phyloP scores from a whole-genome alignment of 495 filamentous ascomycete genomes.

The Hypoxylon rickii region DNA sequence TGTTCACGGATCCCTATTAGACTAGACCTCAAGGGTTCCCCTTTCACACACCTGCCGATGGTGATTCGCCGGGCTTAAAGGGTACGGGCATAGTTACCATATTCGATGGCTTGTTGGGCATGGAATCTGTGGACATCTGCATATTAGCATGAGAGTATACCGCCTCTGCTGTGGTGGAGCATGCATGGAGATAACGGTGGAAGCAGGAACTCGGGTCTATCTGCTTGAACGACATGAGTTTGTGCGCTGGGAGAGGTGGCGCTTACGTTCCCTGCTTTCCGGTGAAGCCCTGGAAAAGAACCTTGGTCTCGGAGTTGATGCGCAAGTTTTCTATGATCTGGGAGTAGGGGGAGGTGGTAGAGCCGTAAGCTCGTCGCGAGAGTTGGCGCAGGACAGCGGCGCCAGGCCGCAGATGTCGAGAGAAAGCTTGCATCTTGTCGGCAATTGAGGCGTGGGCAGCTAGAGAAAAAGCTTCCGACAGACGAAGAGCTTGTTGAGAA shows the following conservation, averaged over 20 bases:
- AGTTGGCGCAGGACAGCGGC: conserved; percentile 49
- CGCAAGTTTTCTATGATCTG: conserved; percentile 87
- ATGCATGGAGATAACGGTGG: too few species aligned
- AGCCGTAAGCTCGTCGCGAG: conserved; percentile 70
- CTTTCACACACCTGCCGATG: background rate
- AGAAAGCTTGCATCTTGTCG: conserved; percentile 51
- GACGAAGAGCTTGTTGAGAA: conserved; percentile 13
- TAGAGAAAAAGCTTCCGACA: conserved; percentile 11
- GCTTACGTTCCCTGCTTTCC: conserved; percentile 98
- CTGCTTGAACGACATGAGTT: too few species aligned
- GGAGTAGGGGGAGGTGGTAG: conserved; percentile 71
- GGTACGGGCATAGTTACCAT: conserved; percentile 71
- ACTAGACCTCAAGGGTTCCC: too few species aligned
- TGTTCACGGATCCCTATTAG: conserved; percentile 52
- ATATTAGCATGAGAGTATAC: too few species aligned
- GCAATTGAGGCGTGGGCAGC: conserved; percentile 40
- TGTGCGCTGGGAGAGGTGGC: background rate
- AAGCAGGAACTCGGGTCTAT: too few species aligned
- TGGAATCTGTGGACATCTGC: too few species aligned
- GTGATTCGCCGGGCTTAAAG: too few species aligned
- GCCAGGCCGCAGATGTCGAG: conserved; percentile 52
- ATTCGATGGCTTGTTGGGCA: conserved; percentile 95
- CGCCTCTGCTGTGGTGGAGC: too few species aligned
- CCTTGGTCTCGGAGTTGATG: conserved; percentile 89
- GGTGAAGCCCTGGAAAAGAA: conserved; percentile 97